Evolutionary conservation across 306 rosid genomes (phyloP).

Genomic region (Vigna unguiculata): DNA sequence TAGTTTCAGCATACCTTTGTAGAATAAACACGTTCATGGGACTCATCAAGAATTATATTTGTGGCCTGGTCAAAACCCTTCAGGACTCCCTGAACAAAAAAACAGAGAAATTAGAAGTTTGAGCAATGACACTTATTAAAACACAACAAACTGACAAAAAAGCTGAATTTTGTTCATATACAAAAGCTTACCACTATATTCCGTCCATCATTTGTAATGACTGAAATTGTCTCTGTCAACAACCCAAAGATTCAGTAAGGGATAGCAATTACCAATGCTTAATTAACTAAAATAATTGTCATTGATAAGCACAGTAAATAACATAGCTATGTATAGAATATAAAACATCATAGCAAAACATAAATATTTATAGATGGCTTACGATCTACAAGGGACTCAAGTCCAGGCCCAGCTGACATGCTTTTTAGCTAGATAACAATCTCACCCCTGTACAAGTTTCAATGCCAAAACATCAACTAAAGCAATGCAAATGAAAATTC

Average conservation of each 20-base stretch:
- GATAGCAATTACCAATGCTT: neutral
- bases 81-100: conserved; percentile 71
- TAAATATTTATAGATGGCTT: conserved; percentile 24
- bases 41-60: conserved; percentile 96
- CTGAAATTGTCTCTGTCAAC: conserved; percentile 81
- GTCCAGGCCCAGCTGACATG: conserved; percentile 62
- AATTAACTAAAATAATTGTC: neutral
- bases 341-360: neutral
- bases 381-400: conserved; percentile 67
- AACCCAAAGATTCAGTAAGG: conserved; percentile 16
- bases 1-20: conserved; percentile 71
- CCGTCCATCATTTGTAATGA: conserved; percentile 91
- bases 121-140: neutral
- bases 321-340: neutral
- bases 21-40: conserved; percentile 94
- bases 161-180: conserved; percentile 3
- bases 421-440: neutral
- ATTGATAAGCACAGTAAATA: neutral
- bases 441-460: conserved; percentile 1
- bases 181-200: conserved; percentile 80
- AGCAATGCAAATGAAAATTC: neutral
- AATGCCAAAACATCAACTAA: conserved; percentile 6
- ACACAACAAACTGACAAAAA: neutral
- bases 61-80: conserved; percentile 99
- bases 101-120: neutral